Percentiles rank a stretch among this genome's conserved stretches.
Evolutionary conservation across 306 rosid species (phyloP).

Genomic region (Mucuna pruriens): DNA sequence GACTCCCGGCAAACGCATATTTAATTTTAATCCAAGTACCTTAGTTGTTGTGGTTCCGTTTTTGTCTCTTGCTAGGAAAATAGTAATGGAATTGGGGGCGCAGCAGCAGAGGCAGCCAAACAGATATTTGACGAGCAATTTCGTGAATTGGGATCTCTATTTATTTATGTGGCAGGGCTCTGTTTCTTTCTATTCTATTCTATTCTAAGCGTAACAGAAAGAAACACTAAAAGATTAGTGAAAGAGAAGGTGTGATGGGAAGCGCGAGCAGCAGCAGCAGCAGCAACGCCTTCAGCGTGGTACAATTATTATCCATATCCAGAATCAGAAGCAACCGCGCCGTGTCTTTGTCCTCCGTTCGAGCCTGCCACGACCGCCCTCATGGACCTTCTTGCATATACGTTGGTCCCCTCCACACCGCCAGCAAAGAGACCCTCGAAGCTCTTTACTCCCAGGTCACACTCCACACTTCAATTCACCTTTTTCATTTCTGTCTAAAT

Average conservation of each 20-base stretch:
- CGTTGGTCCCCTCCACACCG: slow-evolving; percentile 90
- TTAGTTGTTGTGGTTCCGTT: no score
- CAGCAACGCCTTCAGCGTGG: not conserved
- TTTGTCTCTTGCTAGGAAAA: no score
- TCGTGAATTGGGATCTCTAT: not conserved
- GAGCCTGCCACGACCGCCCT: slow-evolving; percentile 49
- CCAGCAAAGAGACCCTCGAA: slow-evolving; percentile 87
- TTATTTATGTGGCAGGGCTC: slow-evolving; percentile 9
- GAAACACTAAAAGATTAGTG: not conserved
- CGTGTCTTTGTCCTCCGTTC: slow-evolving; percentile 41
- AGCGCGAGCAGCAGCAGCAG: not conserved
- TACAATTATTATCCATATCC: slow-evolving; percentile 1
- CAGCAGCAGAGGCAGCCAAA: no score
- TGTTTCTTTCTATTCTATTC: not conserved
- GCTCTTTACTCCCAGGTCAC: slow-evolving; percentile 85
- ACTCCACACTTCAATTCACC: not conserved
- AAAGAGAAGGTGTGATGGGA: not conserved
- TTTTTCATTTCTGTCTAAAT: not conserved
- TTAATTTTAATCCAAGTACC: no score
- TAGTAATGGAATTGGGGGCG: not conserved
- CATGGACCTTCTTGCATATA: slow-evolving; percentile 71
- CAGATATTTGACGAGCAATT: not conserved
- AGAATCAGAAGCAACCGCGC: slow-evolving; percentile 3
- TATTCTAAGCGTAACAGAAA: not conserved
- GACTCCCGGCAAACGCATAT: no score